Percentiles rank a stretch among this genome's conserved stretches.
Conservation (phyloP, 257 asterid genomes). For the Thymus mandschuricus region DNA sequence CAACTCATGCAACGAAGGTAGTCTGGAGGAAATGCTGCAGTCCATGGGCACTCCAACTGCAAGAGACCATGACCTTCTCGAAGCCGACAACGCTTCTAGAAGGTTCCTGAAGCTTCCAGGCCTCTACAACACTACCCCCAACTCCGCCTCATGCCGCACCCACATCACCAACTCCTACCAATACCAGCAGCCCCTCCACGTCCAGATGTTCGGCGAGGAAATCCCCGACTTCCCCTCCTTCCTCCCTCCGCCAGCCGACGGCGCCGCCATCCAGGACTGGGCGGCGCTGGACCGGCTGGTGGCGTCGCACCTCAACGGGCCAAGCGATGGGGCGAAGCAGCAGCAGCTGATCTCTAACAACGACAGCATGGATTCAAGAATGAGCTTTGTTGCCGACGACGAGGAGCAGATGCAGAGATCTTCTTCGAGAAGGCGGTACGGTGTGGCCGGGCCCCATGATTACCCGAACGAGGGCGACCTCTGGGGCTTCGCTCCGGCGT, state of each 20-base stretch:
- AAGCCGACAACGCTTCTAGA: constrained; percentile 2
- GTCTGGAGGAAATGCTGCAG: constrained; percentile 47
- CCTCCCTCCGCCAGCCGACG: constrained; percentile 1
- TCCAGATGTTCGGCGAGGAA: constrained; percentile 22
- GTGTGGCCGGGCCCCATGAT: constrained; percentile 16
- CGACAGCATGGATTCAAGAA: constrained; percentile 2
- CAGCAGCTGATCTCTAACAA: background rate
- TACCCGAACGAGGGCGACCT: constrained; percentile 42
- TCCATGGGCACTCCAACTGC: constrained; percentile 34
- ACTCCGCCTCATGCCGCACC: constrained; percentile 28
- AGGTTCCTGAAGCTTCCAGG: constrained; percentile 47
- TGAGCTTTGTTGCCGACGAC: constrained; percentile 7
- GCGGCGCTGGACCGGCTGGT: constrained; percentile 50
- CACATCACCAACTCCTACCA: background rate
- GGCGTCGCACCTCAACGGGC: constrained; percentile 45
- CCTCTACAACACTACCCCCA: constrained; percentile 28
- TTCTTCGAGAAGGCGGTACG: constrained; percentile 18
- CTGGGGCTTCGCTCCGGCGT: constrained; percentile 44
- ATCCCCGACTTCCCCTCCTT: background rate
- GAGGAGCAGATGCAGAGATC: constrained; percentile 23
- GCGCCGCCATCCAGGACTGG: constrained; percentile 44
- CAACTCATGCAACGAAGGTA: constrained; percentile 36
- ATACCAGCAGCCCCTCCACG: constrained; percentile 23
- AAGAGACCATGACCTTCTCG: constrained; percentile 16
- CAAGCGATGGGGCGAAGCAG: constrained; percentile 33